Percentiles rank a stretch among this genome's conserved stretches.
These are phyloP conservation scores for Yarrowia keelungensis DNA, from an alignment of 805 yeast species.

Conservation along the genomic window DNA sequence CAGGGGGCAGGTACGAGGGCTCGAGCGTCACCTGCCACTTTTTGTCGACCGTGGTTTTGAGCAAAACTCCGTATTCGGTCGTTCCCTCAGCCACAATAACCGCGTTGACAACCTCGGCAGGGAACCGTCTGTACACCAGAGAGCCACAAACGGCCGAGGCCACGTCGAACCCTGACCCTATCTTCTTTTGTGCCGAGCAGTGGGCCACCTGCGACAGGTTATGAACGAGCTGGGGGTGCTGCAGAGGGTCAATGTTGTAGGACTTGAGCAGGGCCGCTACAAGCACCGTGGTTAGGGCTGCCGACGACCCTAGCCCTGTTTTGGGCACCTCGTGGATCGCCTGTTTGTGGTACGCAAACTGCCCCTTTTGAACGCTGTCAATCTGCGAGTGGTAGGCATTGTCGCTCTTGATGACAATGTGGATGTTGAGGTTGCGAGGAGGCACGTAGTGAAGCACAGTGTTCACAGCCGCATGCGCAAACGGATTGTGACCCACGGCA, in stretches of 20 bases:
- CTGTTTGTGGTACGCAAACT: constrained; percentile 31
- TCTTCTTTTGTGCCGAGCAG: constrained; percentile 91
- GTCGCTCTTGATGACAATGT: constrained; percentile 78
- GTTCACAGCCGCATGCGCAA: constrained; percentile 67
- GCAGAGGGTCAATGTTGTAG: constrained; percentile 11
- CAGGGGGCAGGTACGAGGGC: constrained; percentile 69
- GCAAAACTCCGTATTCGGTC: constrained; percentile 47
- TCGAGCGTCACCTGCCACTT: constrained; percentile 67
- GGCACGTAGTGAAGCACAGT: constrained; percentile 62
- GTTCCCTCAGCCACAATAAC: constrained; percentile 45
- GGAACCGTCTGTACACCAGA: constrained; percentile 78
- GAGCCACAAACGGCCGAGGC: constrained; percentile 96
- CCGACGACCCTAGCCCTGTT: constrained; percentile 96
- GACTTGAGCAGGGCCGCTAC: constrained; percentile 64
- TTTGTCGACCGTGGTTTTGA: constrained; percentile 46
- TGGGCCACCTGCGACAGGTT: constrained; percentile 89
- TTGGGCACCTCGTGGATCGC: constrained; percentile 77
- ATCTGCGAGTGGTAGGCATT: constrained; percentile 86
- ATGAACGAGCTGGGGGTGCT: constrained; percentile 58
- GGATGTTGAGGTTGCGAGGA: constrained; percentile 49
- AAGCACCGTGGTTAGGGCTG: constrained; percentile 85
- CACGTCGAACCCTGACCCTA: constrained; percentile 97
- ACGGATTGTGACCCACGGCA: constrained; percentile 63
- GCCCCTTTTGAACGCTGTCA: constrained; percentile 50
- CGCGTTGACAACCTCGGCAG: constrained; percentile 59